Base-by-base conservation (phyloP, 179 eudicot species). In the Carnegiea gigantea region DNA sequence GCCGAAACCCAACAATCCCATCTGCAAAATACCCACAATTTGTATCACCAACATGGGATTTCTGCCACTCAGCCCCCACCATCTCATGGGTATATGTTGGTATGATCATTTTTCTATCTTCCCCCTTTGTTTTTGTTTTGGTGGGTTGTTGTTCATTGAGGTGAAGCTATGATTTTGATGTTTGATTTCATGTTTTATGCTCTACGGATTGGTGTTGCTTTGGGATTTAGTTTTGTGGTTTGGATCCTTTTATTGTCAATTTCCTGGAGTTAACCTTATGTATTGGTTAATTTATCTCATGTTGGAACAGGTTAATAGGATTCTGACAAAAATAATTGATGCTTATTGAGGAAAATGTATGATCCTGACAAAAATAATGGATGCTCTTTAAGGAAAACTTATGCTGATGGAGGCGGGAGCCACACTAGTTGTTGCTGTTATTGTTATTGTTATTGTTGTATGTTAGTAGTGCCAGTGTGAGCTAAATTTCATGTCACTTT, bases 1-100 rank as follows among this genome's bases (percentile, higher is more conserved):
- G 84, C 21, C 60, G 84, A 85, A 49, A 36, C 81, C 43, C 86
- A 84, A 23, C 87, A 78, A 81, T 73, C 82, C 82, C 84, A 76
- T 38, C 11, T 72, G 21, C 78, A 68, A 6, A 73, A 77, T 81
- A 10, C 80, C 10, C 80, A 68, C n/a, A 57, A 59, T 82, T 68
- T 65, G 79, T 84, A 84, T 67, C 81, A 84, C 49, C 82, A 59
- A 64, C 75, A 46, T 75, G 83, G 79, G 74, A 65, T 48, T 81
- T 28, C 77, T 15, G 26, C 76, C 6, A 14, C 75, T 81, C 83
- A 49, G 23, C 48, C 82, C 2, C 57, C 84, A 30, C 82, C 79
- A 21, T 48, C 17, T 18, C 83, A 82, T 57, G 71, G 43, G 40
- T 79, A 49, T 76, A 79, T 48, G 33, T 74, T 60, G 87, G 87